Base-by-base conservation (phyloP, 2,329 filamentous ascomycete species). In the Fusarium falciforme region DNA sequence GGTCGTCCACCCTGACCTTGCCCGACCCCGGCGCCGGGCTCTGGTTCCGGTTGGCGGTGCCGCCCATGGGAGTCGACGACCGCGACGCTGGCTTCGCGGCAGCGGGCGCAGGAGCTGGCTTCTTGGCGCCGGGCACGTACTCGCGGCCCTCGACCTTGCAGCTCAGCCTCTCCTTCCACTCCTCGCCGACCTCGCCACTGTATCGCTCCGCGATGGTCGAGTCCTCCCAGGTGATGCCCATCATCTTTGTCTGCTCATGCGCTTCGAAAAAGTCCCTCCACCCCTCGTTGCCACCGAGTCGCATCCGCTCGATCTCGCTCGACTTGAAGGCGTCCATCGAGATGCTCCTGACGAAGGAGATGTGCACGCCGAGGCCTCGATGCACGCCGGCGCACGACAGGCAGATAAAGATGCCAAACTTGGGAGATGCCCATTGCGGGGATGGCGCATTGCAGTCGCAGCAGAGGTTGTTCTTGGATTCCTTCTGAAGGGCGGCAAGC, bases 311-410 rank as follows among this genome's bases (percentile, higher is more conserved):
- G 79, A 98, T 96, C 84, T 99, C 96, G 79, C 90, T 89, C 74
- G 91, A 90, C 84, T 99, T 99, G 88, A 99, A 98, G 66, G 95
- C 95, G 85, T 99, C 96, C 96, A 99, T 99, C 71, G 94, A 98
- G 80, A 98, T 96, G 79, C 93, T 96, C 69, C 96, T 93, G 74
- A 99, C 95, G 85, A 99, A 99, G 82, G 95, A 98, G 83, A 99
- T 98, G 87, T 99, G 96, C 38, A 99, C 96, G 71, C 96, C 96
- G 33, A 99, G 91, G 4, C 95, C 95, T 73, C 96, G 93, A 85
- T 99, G 96, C 62, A 96, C 94, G 77, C 96, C 96, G 36, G 95
- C 96, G 87, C 96, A 99, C 73, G 93, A 94, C 61, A 99, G 91
- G 85, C 96, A 99, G 88, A 99, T 98, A 87, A 99, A 99, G 83